Base-by-base conservation (phyloP, 192 early-diverging fungal genomes). In the Coemansia sp. region DNA sequence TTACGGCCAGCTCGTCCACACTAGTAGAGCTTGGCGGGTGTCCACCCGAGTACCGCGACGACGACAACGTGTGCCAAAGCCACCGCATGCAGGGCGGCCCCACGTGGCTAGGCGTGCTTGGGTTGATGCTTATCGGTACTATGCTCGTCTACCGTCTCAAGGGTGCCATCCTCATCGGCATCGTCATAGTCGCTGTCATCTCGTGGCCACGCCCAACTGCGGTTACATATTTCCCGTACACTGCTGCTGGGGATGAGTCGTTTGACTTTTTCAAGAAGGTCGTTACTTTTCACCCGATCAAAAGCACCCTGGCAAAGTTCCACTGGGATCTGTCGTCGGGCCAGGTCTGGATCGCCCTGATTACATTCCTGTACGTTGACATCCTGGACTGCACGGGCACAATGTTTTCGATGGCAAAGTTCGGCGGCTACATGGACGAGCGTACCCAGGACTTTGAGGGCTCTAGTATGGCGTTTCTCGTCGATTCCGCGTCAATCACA, bases 361-460 rank as follows among this genome's bases (percentile, higher is more conserved):
- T 94, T 50, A 94, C 89, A 2, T 91, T 94, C 76, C 71, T 93
- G 48, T 93, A 92, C 61, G 89, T 94, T 63, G 92, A 94, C 74
- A 90, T 94, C 45, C 73, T 94, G 66, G 92, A 94, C 69, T 90
- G 90, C 59, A 94, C 91, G 2, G 90, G 90, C 25, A 92, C 92
- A 29, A 79, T 93, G 86, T 91, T 87, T 63, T 91, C 91, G 23
- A 90, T 92, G 92, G 90, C 91, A 34, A 85, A 85, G 61, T 91
- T 89, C 78, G 92, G 87, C 61, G 90, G 92, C 25, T 91, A 88
- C 69, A 86, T 85, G 71, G 86, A 91, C 57, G 84, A 89, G 61
- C 74, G 80, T 13, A 90, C 77, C 0, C 77, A 89, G 62, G 89
- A 93, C 59, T 91, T 92, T 80, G 88, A 90, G 61, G 87, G 87